These are phyloP conservation scores for Helotiales sp. DNA, from an alignment of 2,329 filamentous ascomycete genomes.

Conservation along the genomic window DNA sequence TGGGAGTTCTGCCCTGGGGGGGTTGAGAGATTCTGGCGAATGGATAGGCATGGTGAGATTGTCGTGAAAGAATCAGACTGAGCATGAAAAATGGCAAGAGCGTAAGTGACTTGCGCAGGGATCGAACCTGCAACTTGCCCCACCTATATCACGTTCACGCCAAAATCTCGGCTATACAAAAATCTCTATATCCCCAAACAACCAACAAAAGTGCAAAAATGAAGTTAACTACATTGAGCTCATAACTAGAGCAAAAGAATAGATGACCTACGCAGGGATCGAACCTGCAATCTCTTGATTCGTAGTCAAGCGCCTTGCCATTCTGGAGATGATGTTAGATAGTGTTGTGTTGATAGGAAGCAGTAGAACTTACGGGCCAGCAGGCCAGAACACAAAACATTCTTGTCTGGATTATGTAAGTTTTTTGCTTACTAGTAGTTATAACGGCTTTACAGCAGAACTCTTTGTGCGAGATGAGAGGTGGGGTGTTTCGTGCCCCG, in stretches of 20 bases:
- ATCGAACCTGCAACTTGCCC: constrained; percentile 47
- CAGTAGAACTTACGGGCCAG: too few species aligned
- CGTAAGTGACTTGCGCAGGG: constrained; percentile 33
- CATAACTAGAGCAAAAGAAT: too few species aligned
- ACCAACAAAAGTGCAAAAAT: not conserved
- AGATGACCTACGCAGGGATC: constrained; percentile 38
- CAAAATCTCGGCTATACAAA: not conserved
- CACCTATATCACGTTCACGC: not conserved
- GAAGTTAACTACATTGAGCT: not conserved
- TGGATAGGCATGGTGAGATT: too few species aligned
- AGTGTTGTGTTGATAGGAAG: too few species aligned
- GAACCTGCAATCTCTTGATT: constrained; percentile 53
- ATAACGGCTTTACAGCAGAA: not conserved
- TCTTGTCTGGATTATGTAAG: not conserved
- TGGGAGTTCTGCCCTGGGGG: too few species aligned
- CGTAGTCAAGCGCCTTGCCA: constrained; percentile 53
- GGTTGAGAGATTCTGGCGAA: too few species aligned
- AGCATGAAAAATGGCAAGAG: too few species aligned
- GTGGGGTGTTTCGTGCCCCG: too few species aligned
- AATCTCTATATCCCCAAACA: not conserved
- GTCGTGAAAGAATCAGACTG: too few species aligned
- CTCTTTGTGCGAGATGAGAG: not conserved
- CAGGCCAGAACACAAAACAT: too few species aligned
- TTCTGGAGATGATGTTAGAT: too few species aligned
- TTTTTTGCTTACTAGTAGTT: not conserved